Percentiles rank a stretch among this genome's conserved stretches.
Evolutionary conservation across 352 stramenopile species (phyloP).

Genomic region (Globisporangium cylindrosporum): DNA sequence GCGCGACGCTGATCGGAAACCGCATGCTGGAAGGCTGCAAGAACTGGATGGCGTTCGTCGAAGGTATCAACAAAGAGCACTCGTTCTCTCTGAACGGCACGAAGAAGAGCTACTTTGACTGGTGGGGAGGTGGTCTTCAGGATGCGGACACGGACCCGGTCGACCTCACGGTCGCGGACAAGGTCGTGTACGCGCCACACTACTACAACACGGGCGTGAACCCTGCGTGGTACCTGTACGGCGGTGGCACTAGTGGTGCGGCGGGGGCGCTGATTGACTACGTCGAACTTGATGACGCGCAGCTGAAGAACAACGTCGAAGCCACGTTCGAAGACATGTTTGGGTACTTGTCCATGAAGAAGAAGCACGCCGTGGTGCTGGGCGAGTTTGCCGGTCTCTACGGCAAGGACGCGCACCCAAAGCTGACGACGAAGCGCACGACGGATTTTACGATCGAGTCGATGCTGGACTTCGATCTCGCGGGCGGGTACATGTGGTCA

Average conservation of each 20-base stretch:
- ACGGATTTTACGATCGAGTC: constrained; percentile 68
- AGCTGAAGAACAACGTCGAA: constrained; percentile 51
- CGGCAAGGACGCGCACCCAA: constrained; percentile 44
- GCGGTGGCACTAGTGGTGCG: constrained; percentile 28
- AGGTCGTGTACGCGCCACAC: constrained; percentile 70
- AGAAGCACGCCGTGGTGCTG: constrained; percentile 54
- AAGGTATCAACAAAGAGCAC: constrained; percentile 54
- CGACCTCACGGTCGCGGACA: constrained; percentile 42
- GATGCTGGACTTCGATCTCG: constrained; percentile 50
- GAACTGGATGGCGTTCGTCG: constrained; percentile 67
- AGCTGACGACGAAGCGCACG: constrained; percentile 56
- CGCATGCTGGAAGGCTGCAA: constrained; percentile 60
- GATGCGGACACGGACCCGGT: constrained; percentile 38
- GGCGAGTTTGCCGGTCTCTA: constrained; percentile 72
- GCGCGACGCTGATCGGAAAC: constrained; percentile 57
- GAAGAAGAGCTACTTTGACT: constrained; percentile 55
- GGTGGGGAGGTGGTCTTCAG: constrained; percentile 61
- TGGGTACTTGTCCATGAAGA: constrained; percentile 47
- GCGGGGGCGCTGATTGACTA: constrained; percentile 29
- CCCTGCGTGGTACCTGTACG: constrained; percentile 66
- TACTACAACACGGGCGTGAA: constrained; percentile 76
- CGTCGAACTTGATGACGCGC: constrained; percentile 54
- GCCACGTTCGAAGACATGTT: constrained; percentile 73
- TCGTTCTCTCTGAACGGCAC: constrained; percentile 36
- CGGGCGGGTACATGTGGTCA: constrained; percentile 79